Conservation (phyloP, 1,284 basidiomycete genomes). For the Schizophyllum amplum region DNA sequence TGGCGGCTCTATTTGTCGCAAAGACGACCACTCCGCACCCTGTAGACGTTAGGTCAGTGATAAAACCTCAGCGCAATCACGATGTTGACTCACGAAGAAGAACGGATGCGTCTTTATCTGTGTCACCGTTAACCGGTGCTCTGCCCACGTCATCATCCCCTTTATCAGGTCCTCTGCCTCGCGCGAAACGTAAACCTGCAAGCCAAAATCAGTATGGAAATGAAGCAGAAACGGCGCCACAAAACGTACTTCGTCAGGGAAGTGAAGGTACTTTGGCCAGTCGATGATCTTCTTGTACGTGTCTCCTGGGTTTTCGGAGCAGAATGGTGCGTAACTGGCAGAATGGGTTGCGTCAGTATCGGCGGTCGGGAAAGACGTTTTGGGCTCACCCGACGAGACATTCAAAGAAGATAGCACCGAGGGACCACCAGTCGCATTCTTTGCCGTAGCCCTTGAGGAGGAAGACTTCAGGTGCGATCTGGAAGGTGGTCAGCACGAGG, state of each 20-base stretch:
- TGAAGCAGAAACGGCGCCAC: conserved; percentile 30
- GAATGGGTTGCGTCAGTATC: background rate
- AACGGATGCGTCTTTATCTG: conserved; percentile 94
- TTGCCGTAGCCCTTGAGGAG: conserved; percentile 96
- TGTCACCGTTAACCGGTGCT: conserved; percentile 71
- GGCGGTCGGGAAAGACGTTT: background rate
- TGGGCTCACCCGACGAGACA: conserved; percentile 78
- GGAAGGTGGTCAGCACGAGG: conserved; percentile 18
- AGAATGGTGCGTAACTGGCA: conserved; percentile 90
- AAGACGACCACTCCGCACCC: conserved; percentile 89
- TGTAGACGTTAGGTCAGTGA: no score
- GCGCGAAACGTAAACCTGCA: background rate
- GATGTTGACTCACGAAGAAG: conserved; percentile 49
- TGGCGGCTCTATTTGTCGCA: conserved; percentile 91
- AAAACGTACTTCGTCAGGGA: conserved; percentile 96
- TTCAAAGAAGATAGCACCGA: conserved; percentile 98
- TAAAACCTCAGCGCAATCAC: no score
- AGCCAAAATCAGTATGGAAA: background rate
- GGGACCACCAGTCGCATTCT: conserved; percentile 98
- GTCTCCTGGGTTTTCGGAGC: conserved; percentile 95
- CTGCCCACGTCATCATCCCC: conserved; percentile 82
- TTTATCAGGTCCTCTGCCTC: background rate
- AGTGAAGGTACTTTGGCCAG: conserved; percentile 85
- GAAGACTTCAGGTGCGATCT: conserved; percentile 99
- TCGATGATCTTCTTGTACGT: conserved; percentile 99